Evolutionary conservation across 202 grass and related monocot species (phyloP).

Genomic region (Schoenoplectus triqueter): DNA sequence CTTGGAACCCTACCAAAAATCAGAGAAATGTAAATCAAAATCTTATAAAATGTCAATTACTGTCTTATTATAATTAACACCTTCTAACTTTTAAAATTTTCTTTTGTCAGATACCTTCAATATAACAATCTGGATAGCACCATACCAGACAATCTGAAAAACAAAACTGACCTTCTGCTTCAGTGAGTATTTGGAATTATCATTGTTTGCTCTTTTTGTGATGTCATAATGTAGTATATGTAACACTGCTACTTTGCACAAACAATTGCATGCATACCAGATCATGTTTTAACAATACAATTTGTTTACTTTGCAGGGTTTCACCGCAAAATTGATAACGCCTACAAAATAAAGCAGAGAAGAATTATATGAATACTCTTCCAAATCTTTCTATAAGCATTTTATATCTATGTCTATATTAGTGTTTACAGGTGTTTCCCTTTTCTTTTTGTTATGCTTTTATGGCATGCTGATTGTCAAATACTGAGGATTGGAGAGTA

Average conservation of each 20-base stretch:
- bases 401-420: constrained; percentile 2
- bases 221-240: neutral
- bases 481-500: constrained; percentile 1
- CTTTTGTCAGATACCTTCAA: constrained; percentile 62
- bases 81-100: neutral
- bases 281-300: constrained; percentile 8
- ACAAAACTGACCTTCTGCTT: constrained; percentile 47
- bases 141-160: constrained; percentile 62
- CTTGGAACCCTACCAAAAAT: constrained; percentile 60
- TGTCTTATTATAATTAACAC: neutral
- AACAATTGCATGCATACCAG: neutral
- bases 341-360: neutral
- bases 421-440: neutral
- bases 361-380: neutral
- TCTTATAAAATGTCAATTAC: neutral
- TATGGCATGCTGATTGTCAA: neutral
- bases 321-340: constrained; percentile 38
- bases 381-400: constrained; percentile 1
- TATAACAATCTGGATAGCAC: constrained; percentile 58
- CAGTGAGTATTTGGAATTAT: constrained; percentile 46
- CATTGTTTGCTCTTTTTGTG: neutral
- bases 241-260: too few relatives aligned
- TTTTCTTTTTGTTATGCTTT: constrained; percentile 12
- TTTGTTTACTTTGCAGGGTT: constrained; percentile 45
- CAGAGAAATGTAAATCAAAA: constrained; percentile 58